phyloP scores from a whole-genome alignment of 2,329 filamentous ascomycete species.

The Calonectria leucothoes region DNA sequence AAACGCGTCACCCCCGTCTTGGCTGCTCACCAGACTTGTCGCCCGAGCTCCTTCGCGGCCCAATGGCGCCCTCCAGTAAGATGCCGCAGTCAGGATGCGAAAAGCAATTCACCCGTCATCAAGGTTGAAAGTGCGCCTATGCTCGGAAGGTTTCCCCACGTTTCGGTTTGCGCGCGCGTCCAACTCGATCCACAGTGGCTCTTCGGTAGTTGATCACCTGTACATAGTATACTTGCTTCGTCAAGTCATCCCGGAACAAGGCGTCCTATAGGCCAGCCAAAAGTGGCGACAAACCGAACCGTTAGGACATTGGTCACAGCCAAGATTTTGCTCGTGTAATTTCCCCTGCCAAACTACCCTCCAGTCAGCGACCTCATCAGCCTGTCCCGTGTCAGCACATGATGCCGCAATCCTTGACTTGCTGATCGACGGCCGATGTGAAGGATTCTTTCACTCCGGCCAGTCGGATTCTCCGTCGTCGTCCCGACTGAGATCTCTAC shows the following conservation, averaged over 20 bases:
- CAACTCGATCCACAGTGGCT: constrained; percentile 13
- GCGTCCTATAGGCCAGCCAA: not conserved
- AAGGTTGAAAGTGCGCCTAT: constrained; percentile 6
- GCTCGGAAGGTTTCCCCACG: constrained; percentile 21
- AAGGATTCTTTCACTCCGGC: not conserved
- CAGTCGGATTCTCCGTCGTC: not conserved
- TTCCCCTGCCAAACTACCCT: not conserved
- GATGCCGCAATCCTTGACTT: not conserved
- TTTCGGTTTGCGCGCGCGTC: constrained; percentile 19
- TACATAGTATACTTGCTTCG: not conserved
- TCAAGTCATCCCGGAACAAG: not conserved
- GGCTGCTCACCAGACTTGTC: not conserved
- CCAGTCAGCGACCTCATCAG: not conserved
- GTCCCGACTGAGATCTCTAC: not conserved
- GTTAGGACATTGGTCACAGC: not conserved
- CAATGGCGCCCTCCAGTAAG: not conserved
- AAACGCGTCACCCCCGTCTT: constrained; percentile 9
- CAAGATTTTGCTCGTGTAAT: constrained; percentile 3
- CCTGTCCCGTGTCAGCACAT: not conserved
- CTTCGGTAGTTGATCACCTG: constrained; percentile 14
- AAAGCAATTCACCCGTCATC: constrained; percentile 18
- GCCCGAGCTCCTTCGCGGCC: not conserved
- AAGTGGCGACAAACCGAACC: not conserved
- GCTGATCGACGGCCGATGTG: not conserved
- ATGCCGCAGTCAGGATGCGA: not conserved